These are phyloP conservation scores for Quercus suber DNA, from an alignment of 306 rosid genomes.

Conservation along the genomic window DNA sequence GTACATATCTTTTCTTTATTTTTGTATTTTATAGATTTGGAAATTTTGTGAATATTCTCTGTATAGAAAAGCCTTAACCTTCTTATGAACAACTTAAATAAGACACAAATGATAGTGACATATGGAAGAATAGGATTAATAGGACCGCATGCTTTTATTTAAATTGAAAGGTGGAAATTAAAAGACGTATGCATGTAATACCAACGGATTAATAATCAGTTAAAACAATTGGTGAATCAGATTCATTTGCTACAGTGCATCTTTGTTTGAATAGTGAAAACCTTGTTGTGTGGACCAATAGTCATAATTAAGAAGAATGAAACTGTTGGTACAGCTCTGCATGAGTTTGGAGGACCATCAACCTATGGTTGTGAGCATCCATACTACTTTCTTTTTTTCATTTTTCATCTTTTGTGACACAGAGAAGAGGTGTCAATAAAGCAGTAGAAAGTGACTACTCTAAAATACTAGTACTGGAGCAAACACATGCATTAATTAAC, in stretches of 20 bases:
- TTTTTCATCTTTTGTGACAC: background rate
- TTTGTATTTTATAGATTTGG: no score
- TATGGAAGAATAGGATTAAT: background rate
- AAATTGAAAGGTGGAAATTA: no score
- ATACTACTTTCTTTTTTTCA: background rate
- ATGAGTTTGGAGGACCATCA: background rate
- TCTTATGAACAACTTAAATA: background rate
- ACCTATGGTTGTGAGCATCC: background rate
- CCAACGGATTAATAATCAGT: background rate
- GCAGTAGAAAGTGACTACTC: background rate
- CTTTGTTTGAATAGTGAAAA: conserved; percentile 11
- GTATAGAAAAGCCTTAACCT: background rate
- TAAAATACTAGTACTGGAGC: background rate
- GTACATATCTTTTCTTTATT: no score
- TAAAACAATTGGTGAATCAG: background rate
- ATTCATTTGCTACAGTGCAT: background rate
- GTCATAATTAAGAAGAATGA: conserved; percentile 7
- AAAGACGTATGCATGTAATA: no score
- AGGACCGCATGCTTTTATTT: background rate
- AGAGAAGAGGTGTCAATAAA: no score
- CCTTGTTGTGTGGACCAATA: conserved; percentile 14
- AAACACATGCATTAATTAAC: conserved; percentile 9
- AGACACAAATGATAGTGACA: background rate
- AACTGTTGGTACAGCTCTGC: background rate
- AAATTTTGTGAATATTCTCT: no score